phyloP scores from a whole-genome alignment of 768 basidiomycete genomes.

The Lentinula sp. region DNA sequence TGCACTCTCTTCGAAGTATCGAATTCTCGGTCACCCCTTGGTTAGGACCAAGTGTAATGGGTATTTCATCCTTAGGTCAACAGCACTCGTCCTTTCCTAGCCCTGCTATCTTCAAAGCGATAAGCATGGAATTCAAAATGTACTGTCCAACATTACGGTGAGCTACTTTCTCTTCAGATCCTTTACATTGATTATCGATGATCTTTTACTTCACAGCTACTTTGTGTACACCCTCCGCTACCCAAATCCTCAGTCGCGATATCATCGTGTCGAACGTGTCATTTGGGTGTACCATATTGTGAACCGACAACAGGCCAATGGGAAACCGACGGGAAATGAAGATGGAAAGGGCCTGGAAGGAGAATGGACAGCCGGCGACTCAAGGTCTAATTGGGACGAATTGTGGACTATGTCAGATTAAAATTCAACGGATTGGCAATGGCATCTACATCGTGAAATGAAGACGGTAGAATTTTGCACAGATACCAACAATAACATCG shows the following conservation, averaged over 20 bases:
- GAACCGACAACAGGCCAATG: not conserved
- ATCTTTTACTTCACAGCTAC: not conserved
- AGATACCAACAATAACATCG: too few relatives aligned
- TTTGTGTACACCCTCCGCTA: not conserved
- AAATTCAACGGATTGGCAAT: not conserved
- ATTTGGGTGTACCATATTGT: not conserved
- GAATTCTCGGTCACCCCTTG: not conserved
- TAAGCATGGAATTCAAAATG: constrained; percentile 3
- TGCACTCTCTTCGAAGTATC: constrained; percentile 1
- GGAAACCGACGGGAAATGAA: not conserved
- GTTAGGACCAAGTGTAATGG: not conserved
- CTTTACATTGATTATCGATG: not conserved
- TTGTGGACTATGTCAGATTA: not conserved
- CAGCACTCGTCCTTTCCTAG: not conserved
- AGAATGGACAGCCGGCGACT: not conserved
- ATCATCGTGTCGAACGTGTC: not conserved
- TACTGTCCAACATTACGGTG: not conserved
- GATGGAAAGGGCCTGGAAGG: not conserved
- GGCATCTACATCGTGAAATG: too few relatives aligned
- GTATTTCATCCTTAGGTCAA: not conserved
- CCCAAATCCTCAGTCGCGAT: not conserved
- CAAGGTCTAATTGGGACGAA: not conserved
- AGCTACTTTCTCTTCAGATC: not conserved
- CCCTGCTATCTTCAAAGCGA: not conserved
- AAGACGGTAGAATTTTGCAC: too few relatives aligned